These are phyloP conservation scores for Puccinia sorghi DNA, from an alignment of 1,284 basidiomycete genomes.

Conservation along the genomic window DNA sequence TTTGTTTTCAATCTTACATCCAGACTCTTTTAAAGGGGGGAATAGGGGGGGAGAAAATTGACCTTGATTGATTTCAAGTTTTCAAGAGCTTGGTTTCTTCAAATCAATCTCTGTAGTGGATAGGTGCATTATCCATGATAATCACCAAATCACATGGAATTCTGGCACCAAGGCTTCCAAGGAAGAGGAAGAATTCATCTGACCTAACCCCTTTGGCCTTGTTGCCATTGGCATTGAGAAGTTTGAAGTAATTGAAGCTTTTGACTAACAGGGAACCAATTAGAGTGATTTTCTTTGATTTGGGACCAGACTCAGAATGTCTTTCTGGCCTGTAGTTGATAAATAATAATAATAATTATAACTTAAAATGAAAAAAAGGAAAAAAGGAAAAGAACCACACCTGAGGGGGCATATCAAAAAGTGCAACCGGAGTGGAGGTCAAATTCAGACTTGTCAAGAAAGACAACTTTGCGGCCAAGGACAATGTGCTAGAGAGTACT, in stretches of 20 bases:
- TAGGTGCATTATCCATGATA: no score
- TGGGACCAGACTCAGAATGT: background rate
- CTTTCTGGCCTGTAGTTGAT: background rate
- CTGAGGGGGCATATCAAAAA: conserved; percentile 14
- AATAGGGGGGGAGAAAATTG: no score
- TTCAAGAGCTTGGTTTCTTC: no score
- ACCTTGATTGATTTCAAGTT: no score
- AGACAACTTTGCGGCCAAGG: background rate
- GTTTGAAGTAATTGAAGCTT: conserved; percentile 6
- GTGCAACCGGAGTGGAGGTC: background rate
- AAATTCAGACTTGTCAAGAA: conserved; percentile 23
- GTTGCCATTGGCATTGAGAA: background rate
- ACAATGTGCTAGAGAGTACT: no score
- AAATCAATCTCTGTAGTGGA: no score
- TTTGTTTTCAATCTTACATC: no score
- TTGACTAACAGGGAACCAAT: conserved; percentile 40
- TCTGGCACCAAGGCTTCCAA: no score
- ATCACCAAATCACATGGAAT: no score
- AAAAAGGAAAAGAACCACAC: background rate
- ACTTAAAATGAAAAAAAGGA: background rate
- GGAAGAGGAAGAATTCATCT: conserved; percentile 30
- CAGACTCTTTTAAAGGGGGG: no score
- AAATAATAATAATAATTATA: background rate
- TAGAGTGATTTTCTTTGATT: background rate
- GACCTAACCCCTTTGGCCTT: conserved; percentile 15